Percentiles rank a stretch among this genome's conserved stretches.
Evolutionary conservation across 2,329 filamentous ascomycete genomes (phyloP).

Genomic region (Penicillium crustosum): DNA sequence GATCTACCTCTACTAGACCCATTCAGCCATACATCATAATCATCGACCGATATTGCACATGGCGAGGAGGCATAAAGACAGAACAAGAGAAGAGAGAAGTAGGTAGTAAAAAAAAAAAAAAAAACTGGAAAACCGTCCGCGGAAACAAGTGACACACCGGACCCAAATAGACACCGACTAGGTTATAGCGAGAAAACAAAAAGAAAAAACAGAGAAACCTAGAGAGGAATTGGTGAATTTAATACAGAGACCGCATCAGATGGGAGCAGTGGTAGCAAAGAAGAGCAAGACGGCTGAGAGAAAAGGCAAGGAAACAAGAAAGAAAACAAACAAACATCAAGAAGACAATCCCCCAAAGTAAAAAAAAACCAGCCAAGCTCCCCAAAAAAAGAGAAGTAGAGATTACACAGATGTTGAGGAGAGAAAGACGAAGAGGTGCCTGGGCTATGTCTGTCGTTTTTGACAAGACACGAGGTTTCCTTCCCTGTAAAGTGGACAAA

Average conservation of each 20-base stretch:
- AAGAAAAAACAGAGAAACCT: constrained; percentile 19
- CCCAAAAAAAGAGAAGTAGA: constrained; percentile 37
- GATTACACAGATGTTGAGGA: constrained; percentile 42
- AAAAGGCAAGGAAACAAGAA: constrained; percentile 7
- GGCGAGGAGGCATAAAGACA: constrained; percentile 21
- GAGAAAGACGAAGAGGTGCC: constrained; percentile 27
- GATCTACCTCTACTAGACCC: constrained; percentile 24
- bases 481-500: constrained; percentile 14
- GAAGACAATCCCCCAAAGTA: constrained; percentile 20
- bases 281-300: constrained; percentile 11
- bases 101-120: constrained; percentile 17
- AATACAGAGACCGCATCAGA: constrained; percentile 31
- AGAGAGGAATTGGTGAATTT: constrained; percentile 36
- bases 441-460: constrained; percentile 19
- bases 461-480: constrained; percentile 13
- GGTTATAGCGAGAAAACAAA: constrained; percentile 20
- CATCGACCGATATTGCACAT: constrained; percentile 21
- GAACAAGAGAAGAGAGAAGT: constrained; percentile 24
- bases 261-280: constrained; percentile 33
- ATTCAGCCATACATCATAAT: constrained; percentile 20
- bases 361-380: constrained; percentile 38
- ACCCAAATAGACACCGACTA: constrained; percentile 27
- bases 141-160: constrained; percentile 21
- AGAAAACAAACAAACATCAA: constrained; percentile 20
- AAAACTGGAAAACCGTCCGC: constrained; percentile 22